Evolutionary conservation across 2,329 filamentous ascomycete species (phyloP), one percentile per base, ranked within the genome.

Genomic region (Beauveria sp.): DNA sequence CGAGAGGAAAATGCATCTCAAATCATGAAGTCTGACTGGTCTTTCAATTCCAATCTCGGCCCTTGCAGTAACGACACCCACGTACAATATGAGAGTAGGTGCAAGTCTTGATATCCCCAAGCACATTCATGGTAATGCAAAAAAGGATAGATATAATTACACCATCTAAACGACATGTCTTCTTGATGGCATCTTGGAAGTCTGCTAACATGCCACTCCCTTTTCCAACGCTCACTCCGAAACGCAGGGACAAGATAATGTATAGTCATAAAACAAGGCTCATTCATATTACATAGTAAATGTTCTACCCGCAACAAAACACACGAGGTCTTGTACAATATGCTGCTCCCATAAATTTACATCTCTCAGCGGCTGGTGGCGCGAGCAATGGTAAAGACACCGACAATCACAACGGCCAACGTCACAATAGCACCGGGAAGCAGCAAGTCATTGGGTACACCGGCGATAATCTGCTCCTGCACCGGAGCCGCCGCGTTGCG

Each of bases 391-490:
- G 92, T 87, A 77, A 99, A 99, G 12, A 98, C 93, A 66, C 90
- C 91, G 46, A 96, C 82, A 74, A 99, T 96, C 43, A 96, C 93
- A 49, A 96, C 91, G 10, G 93, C 95, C 70, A 99, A 77, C n/a
- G 93, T 93, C 62, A 95, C 92, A 72, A 99, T 93, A 22, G 95
- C 95, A 66, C 95, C 95, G 0, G 95, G 95, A 47, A 98, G 83
- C 20, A 99, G 80, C 60, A 98, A 79, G 70, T 99, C 95, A 71
- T 99, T 99, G 9, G 95, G 92, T 40, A 99, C 89, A 60, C 95
- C 95, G 2, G 87, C 83, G 70, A 99, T 93, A 62, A 96, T 79
- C 75, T 96, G 91, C 63, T 93, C 86, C 62, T 86, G 82, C 60
- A 84, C 77, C 20, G 72, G 73, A 63, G 71, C 71, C 30, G 42